phyloP scores from a whole-genome alignment of 2,329 filamentous ascomycete species.

The Dryadomyces sulphureus region DNA sequence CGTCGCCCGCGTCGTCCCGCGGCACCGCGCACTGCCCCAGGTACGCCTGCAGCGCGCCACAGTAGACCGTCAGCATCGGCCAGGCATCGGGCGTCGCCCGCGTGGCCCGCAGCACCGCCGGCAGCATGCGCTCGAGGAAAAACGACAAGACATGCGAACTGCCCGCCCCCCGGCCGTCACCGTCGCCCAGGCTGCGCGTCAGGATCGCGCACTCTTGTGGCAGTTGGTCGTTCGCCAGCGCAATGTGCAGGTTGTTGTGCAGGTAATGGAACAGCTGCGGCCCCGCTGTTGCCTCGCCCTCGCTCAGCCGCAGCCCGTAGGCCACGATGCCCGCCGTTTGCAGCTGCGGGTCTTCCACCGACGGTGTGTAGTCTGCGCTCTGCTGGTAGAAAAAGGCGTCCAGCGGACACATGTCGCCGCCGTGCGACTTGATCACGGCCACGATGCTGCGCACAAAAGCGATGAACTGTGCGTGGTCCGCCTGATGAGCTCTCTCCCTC shows the following conservation, averaged over 20 bases:
- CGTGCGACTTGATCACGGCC: slow-evolving; percentile 37
- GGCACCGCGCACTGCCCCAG: slow-evolving; percentile 21
- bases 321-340: slow-evolving; percentile 40
- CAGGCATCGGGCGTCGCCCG: slow-evolving; percentile 23
- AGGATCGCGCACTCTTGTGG: slow-evolving; percentile 30
- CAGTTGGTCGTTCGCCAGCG: slow-evolving; percentile 33
- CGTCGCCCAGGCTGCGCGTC: slow-evolving; percentile 31
- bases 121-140: slow-evolving; percentile 36
- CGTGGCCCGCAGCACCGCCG: slow-evolving; percentile 30
- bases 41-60: slow-evolving; percentile 23
- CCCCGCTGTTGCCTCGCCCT: slow-evolving; percentile 31
- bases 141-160: slow-evolving; percentile 34
- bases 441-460: slow-evolving; percentile 37
- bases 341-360: slow-evolving; percentile 38
- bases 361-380: slow-evolving; percentile 39
- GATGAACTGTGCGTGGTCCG: slow-evolving; percentile 31
- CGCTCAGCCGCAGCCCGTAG: slow-evolving; percentile 38
- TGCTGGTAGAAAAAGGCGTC: slow-evolving; percentile 43
- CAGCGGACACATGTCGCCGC: slow-evolving; percentile 35
- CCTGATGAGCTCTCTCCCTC: slow-evolving; percentile 12
- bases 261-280: slow-evolving; percentile 41
- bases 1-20: slow-evolving; percentile 22
- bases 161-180: too few species aligned
- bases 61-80: slow-evolving; percentile 35
- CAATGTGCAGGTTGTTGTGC: slow-evolving; percentile 41